phyloP scores from a whole-genome alignment of 2,329 filamentous ascomycete species.

The Endothia cerciana region DNA sequence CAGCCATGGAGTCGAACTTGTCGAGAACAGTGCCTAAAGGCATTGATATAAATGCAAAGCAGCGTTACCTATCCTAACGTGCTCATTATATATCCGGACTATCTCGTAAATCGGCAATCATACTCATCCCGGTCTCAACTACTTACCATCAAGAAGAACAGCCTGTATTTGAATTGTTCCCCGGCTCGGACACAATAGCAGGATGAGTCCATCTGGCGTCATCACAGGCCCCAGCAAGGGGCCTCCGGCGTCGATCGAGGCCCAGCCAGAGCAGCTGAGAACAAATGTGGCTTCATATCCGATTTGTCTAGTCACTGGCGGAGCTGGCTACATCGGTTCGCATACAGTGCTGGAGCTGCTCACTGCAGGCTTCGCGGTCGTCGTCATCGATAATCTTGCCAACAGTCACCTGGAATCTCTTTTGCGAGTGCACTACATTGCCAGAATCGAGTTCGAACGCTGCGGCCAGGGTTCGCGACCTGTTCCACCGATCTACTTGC shows the following conservation, averaged over 20 bases:
- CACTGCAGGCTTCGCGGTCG: constrained; percentile 28
- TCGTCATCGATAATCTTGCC: constrained; percentile 26
- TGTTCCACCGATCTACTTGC: constrained; percentile 24
- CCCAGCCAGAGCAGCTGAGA: constrained; percentile 1
- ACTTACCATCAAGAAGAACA: not conserved
- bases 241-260: not conserved
- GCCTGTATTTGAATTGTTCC: not conserved
- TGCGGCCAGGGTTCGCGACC: constrained; percentile 14
- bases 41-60: not conserved
- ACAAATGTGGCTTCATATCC: constrained; percentile 13
- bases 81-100: not conserved
- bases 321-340: constrained; percentile 26
- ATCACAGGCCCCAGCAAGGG: constrained; percentile 4
- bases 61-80: no score
- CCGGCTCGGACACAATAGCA: not conserved
- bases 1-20: not conserved
- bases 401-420: constrained; percentile 28
- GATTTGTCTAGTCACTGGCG: constrained; percentile 26
- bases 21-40: not conserved
- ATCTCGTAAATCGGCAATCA: no score
- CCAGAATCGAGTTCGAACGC: constrained; percentile 23
- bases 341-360: constrained; percentile 27
- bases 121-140: not conserved
- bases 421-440: constrained; percentile 22
- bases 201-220: constrained; percentile 11